Evolutionary conservation across 2,329 filamentous ascomycete genomes (phyloP).

Genomic region (Sclerotinia glacialis): DNA sequence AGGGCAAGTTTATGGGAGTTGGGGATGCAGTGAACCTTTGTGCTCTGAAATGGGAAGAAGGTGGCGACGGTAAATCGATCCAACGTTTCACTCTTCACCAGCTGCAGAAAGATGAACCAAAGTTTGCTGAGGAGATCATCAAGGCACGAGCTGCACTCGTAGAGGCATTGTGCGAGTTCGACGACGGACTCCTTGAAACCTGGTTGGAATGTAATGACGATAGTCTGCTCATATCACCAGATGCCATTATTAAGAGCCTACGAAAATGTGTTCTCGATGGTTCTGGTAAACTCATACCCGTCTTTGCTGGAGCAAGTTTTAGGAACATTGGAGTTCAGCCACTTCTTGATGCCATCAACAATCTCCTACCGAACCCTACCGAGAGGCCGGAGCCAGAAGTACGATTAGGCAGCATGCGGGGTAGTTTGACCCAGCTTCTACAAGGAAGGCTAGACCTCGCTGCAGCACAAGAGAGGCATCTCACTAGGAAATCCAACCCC

Average conservation of each 20-base stretch:
- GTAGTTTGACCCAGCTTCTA: slow-evolving; percentile 52
- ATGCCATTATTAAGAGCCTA: slow-evolving; percentile 69
- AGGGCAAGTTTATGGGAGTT: slow-evolving; percentile 75
- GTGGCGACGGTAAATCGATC: slow-evolving; percentile 62
- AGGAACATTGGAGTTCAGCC: slow-evolving; percentile 92
- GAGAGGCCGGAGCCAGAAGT: slow-evolving; percentile 80
- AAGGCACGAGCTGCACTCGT: slow-evolving; percentile 74
- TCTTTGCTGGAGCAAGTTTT: slow-evolving; percentile 91
- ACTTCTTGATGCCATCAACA: slow-evolving; percentile 80
- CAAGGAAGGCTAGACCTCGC: slow-evolving; percentile 46
- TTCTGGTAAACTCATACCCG: slow-evolving; percentile 72
- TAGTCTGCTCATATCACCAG: slow-evolving; percentile 61
- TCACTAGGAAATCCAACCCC: slow-evolving; percentile 42
- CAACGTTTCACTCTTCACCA: slow-evolving; percentile 54
- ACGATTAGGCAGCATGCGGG: slow-evolving; percentile 57
- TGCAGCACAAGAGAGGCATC: slow-evolving; percentile 34
- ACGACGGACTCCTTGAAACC: slow-evolving; percentile 79
- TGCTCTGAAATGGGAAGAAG: slow-evolving; percentile 70
- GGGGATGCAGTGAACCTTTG: slow-evolving; percentile 77
- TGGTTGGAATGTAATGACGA: slow-evolving; percentile 78
- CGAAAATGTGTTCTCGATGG: slow-evolving; percentile 67
- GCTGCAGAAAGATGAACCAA: slow-evolving; percentile 49
- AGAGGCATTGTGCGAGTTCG: slow-evolving; percentile 82
- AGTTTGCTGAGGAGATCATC: slow-evolving; percentile 64
- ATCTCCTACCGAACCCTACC: slow-evolving; percentile 78